phyloP scores from a whole-genome alignment of 768 basidiomycete species.

The Scleroderma citrinum region DNA sequence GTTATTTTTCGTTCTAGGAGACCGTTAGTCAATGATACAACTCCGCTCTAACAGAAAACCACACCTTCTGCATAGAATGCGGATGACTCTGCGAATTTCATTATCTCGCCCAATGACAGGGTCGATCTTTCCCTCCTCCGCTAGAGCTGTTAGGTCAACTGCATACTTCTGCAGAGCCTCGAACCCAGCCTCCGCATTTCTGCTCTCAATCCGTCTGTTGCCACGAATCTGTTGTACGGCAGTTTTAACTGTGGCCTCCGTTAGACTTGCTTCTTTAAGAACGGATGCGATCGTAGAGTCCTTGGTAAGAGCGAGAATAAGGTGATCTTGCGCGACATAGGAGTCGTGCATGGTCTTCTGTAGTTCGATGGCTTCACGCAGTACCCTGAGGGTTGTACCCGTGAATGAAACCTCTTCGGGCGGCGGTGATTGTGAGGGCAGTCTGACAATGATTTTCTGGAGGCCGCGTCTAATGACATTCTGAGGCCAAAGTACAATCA shows the following conservation, averaged over 20 bases:
- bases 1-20: conserved; percentile 83
- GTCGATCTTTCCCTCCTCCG: conserved; percentile 91
- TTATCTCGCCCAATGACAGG: conserved; percentile 92
- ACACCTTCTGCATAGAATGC: conserved; percentile 75
- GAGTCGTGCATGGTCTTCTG: conserved; percentile 86
- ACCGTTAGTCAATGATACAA: conserved; percentile 6
- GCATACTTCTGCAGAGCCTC: conserved; percentile 90
- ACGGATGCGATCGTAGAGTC: conserved; percentile 60
- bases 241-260: conserved; percentile 65
- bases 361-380: conserved; percentile 69
- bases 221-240: conserved; percentile 78
- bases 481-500: conserved; percentile 27
- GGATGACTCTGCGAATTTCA: conserved; percentile 80
- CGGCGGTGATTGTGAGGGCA: conserved; percentile 79
- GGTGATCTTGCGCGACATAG: conserved; percentile 90
- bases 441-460: conserved; percentile 70
- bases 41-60: background rate
- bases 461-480: conserved; percentile 59
- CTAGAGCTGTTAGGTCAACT: conserved; percentile 78
- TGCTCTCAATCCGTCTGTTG: conserved; percentile 79
- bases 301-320: conserved; percentile 79
- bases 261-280: conserved; percentile 72
- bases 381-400: conserved; percentile 48
- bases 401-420: conserved; percentile 75
- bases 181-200: conserved; percentile 85